phyloP scores from a whole-genome alignment of 2,329 filamentous ascomycete species.

The Macroventuria anomochaeta region DNA sequence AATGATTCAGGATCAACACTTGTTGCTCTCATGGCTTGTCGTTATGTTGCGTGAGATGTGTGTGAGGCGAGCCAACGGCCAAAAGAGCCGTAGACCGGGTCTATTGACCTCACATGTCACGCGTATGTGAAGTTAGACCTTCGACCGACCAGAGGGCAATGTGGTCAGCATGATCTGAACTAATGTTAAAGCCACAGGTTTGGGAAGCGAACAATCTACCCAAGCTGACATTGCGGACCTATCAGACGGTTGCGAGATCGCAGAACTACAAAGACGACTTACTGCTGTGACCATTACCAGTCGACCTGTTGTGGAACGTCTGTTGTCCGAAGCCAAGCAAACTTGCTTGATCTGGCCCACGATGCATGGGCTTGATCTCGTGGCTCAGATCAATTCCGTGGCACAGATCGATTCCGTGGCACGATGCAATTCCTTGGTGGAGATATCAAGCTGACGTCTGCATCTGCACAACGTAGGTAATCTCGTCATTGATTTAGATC shows the following conservation, averaged over 20 bases:
- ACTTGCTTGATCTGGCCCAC: neutral
- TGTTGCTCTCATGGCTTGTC: neutral
- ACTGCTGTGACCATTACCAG: neutral
- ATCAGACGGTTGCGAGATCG: neutral
- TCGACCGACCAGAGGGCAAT: no score
- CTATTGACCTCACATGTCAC: no score
- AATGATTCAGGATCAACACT: slow-evolving; percentile 28
- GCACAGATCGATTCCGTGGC: neutral
- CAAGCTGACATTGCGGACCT: neutral
- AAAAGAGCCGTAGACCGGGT: no score
- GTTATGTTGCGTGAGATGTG: neutral
- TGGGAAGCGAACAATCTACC: neutral
- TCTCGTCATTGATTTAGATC: no score
- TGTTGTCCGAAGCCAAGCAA: neutral
- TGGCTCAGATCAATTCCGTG: neutral
- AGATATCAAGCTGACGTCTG: neutral
- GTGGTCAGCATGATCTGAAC: no score
- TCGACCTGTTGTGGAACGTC: neutral
- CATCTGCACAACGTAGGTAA: neutral
- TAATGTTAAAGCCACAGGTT: no score
- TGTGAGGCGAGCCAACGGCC: neutral
- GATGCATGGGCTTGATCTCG: neutral
- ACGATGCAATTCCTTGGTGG: neutral
- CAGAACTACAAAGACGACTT: neutral
- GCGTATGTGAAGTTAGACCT: no score